A percentile compares a stretch with the other conserved stretches of the same genome.
These are phyloP conservation scores for Pseudonectria buxi DNA, from an alignment of 2,329 filamentous ascomycete genomes.

Conservation along the genomic window DNA sequence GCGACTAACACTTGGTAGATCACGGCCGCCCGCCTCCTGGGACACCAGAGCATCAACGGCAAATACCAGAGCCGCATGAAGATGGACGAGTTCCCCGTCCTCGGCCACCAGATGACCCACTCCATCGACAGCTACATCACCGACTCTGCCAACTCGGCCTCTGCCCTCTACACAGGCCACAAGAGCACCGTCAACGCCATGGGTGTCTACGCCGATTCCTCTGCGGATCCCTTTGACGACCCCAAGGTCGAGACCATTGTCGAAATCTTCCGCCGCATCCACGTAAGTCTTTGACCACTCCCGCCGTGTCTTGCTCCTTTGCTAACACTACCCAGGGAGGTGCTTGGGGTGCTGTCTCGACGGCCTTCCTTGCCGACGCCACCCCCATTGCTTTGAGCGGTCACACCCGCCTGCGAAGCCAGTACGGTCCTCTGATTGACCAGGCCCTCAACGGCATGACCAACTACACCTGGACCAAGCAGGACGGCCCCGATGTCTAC, in stretches of 20 bases:
- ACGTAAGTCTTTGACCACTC: conserved; percentile 35
- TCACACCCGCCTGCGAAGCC: conserved; percentile 63
- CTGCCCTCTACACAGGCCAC: conserved; percentile 74
- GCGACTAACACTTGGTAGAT: too few species aligned
- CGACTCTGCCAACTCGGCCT: conserved; percentile 79
- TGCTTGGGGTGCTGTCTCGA: conserved; percentile 63
- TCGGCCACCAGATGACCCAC: conserved; percentile 86
- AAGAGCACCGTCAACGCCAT: conserved; percentile 79
- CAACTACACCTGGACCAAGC: conserved; percentile 77
- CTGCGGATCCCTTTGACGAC: conserved; percentile 66
- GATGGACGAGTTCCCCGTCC: conserved; percentile 77
- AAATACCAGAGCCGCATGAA: conserved; percentile 71
- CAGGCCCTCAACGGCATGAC: conserved; percentile 67
- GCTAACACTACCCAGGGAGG: conserved; percentile 33
- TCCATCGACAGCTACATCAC: conserved; percentile 82
- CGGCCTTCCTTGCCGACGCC: conserved; percentile 75
- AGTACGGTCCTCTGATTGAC: conserved; percentile 68
- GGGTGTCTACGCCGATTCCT: conserved; percentile 73
- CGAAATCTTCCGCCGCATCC: conserved; percentile 67
- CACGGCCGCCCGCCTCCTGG: conserved; percentile 72
- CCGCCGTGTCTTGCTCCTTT: background rate
- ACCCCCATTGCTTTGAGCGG: conserved; percentile 70
- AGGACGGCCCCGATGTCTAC: conserved; percentile 69
- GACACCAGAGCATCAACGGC: conserved; percentile 76
- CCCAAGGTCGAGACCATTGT: conserved; percentile 82